Evolutionary conservation across 2,329 filamentous ascomycete genomes (phyloP), one percentile per base, ranked within the genome.

Genomic region (Magnaporthiopsis poae): DNA sequence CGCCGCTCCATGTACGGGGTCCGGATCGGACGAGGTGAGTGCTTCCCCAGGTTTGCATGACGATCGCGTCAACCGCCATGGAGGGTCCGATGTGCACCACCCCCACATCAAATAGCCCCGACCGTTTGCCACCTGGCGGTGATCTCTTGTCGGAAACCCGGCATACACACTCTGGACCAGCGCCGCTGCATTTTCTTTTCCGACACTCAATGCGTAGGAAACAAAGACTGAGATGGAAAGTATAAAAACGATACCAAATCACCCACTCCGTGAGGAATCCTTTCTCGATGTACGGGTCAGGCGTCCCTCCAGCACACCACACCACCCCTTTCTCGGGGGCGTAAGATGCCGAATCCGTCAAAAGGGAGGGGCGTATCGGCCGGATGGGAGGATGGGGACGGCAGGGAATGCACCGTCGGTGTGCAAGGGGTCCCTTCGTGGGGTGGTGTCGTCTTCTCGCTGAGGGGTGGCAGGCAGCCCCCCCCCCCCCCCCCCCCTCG

Each of bases 331-430:
- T 56, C 21, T 56, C 21, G 46, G 18, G 46, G 46, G 21, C 46
- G 46, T 56, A 56, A 56, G 46, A 56, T n/a, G 46, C 5, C 18
- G 8, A 25, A 56, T 46, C 39, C 39, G 39, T 18, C 13, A n/a
- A 52, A 21, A 21, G 5, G n/a, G 46, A 31, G 46, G 18, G 46
- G 46, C 9, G 46, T 56, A 21, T 21, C 46, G 21, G 46, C 21
- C 11, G 15, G 31, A 39, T 29, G 18, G 46, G 21, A 56, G 46
- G 46, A 56, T 56, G 46, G 46, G n/a, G 21, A 25, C 61, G 61
- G 61, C 31, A 62, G 61, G 33, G 61, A 36, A 62, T 62, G 61
- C 33, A 62, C 33, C 61, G 18, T 36, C 61, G 61, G 61, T 62
- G 61, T 35, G 15, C 61, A 62, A 25, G 61, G 61, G 61, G 60